Evolutionary conservation across 768 basidiomycete species (phyloP), one percentile per base, ranked within the genome.

Genomic region (Hygrophorus pudorinus): DNA sequence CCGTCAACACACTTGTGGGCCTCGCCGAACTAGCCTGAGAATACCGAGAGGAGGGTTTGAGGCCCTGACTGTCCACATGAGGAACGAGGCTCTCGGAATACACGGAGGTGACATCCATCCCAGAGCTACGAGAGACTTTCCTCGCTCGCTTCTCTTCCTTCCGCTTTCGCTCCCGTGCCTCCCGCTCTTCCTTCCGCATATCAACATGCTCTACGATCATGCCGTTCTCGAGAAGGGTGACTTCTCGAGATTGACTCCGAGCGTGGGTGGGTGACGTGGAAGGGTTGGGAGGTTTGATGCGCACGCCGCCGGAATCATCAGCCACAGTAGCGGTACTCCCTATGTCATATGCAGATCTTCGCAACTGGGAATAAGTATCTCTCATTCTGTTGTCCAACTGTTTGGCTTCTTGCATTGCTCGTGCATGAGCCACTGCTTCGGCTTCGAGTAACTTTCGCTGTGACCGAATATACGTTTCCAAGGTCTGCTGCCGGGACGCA

Each of bases 141-240:
- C 87, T 72, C 0, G 78, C 79, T 35, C 81, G 76, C 54, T 66
- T 76, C 52, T 83, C 87, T 49, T 86, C 81, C 53, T 70, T 79
- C 47, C 75, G 76, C 46, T 71, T 69, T 20, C 84, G 78, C 35
- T 85, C 81, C 35, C 75, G 73, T 30, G 79, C 83, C 51, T 86
- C 85, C 46, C 66, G 75, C 59, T 87, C 87, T 60, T 88, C 86
- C 50, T 71, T 80, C 27, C 80, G 76, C 14, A 92, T 76, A 59
- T 92, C 77, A 30, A 92, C 83, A 48, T 86, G 84, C 53, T 93
- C 90, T 6, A 91, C 81, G 42, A 90, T 85, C 72, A 92, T 79
- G 2, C 88, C 88, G 51, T 87, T 91, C 60, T 90, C 84, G 16
- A 93, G 73, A 8, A 92, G 66, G 0, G 87, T 86, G 11, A 87